These are phyloP conservation scores for Candida frijolesensis DNA, from an alignment of 1,139 yeast genomes.

Conservation along the genomic window DNA sequence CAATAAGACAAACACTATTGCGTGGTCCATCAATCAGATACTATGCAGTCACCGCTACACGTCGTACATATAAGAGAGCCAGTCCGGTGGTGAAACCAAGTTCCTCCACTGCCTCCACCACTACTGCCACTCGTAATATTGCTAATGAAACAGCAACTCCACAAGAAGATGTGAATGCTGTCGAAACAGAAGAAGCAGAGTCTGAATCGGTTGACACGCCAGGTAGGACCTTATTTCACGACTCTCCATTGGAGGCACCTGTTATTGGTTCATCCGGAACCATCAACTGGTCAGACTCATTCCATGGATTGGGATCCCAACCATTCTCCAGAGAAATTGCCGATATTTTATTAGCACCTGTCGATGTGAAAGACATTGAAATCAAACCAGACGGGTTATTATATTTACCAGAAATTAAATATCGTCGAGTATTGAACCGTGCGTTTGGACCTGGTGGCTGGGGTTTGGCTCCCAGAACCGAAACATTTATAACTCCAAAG, in stretches of 20 bases:
- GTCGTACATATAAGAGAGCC: constrained; percentile 10
- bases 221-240: constrained; percentile 19
- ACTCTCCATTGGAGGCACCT: constrained; percentile 15
- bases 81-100: constrained; percentile 12
- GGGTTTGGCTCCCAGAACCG: constrained; percentile 96
- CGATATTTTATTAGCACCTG: constrained; percentile 58
- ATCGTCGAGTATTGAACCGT: constrained; percentile 79
- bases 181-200: not conserved
- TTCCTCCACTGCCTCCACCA: constrained; percentile 7
- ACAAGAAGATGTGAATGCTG: constrained; percentile 1
- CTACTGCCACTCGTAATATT: constrained; percentile 4
- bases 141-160: not conserved
- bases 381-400: constrained; percentile 93
- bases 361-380: constrained; percentile 75
- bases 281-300: constrained; percentile 73
- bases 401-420: constrained; percentile 92
- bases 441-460: constrained; percentile 99
- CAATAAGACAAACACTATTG: not conserved
- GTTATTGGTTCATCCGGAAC: constrained; percentile 2
- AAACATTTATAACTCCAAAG: constrained; percentile 67
- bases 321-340: constrained; percentile 69
- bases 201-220: constrained; percentile 6
- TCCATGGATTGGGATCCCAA: constrained; percentile 77
- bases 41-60: not conserved
- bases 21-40: not conserved